These are phyloP conservation scores for Aspergillus thermomutatus DNA, from an alignment of 2,329 filamentous ascomycete genomes.

Conservation along the genomic window DNA sequence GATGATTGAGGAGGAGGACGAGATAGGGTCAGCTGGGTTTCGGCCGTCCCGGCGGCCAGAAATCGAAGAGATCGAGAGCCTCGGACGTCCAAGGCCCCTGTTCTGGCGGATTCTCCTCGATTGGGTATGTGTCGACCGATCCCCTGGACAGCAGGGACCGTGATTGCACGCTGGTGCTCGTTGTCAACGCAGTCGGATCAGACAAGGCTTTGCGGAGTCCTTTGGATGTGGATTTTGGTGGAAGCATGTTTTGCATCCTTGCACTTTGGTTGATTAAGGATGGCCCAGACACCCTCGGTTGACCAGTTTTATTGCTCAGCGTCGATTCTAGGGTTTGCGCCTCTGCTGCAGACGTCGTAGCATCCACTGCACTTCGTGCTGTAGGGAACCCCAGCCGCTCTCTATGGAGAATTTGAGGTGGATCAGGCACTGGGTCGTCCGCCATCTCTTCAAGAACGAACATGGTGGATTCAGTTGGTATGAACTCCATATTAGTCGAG, in stretches of 20 bases:
- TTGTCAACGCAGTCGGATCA: conserved; percentile 29
- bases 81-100: conserved; percentile 42
- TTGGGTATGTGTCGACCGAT: conserved; percentile 12
- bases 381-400: not conserved
- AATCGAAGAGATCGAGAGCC: conserved; percentile 42
- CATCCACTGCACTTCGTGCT: not conserved
- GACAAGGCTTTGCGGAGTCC: conserved; percentile 34
- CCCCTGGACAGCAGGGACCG: conserved; percentile 16
- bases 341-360: not conserved
- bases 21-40: conserved; percentile 25
- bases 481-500: conserved; percentile 22
- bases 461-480: conserved; percentile 27
- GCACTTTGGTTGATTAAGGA: not conserved
- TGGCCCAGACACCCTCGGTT: not conserved
- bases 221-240: conserved; percentile 6
- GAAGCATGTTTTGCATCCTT: not conserved
- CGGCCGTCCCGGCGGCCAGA: conserved; percentile 38
- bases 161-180: conserved; percentile 10
- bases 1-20: not conserved
- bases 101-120: conserved; percentile 20
- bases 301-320: not conserved
- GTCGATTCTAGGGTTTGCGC: not conserved
- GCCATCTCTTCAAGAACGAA: conserved; percentile 26
- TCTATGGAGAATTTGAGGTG: not conserved
- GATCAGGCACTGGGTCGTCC: conserved; percentile 4